A percentile compares a stretch with the other conserved stretches of the same genome.
Conservation (phyloP, 1,139 yeast genomes). For the Entelexis sorbosivorans region DNA sequence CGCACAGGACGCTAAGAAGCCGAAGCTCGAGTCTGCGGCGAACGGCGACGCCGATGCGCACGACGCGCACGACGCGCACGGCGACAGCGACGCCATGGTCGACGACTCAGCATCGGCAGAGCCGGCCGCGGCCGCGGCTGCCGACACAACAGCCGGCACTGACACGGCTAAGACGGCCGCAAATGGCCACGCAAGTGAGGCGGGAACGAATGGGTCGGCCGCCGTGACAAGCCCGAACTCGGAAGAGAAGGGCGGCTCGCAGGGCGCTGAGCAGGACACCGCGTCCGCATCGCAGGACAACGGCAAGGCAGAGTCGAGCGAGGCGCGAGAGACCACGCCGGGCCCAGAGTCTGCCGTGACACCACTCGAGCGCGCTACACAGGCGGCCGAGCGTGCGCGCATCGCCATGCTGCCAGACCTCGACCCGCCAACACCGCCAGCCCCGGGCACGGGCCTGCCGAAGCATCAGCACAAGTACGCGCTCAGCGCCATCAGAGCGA, state of each 20-base stretch:
- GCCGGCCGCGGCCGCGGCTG: background rate
- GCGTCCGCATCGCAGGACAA: background rate
- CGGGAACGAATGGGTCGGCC: background rate
- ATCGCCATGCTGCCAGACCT: constrained; percentile 24
- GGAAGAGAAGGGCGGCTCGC: background rate
- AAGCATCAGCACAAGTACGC: constrained; percentile 67
- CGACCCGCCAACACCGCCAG: constrained; percentile 26
- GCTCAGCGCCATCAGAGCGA: constrained; percentile 42
- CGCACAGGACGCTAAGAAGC: background rate
- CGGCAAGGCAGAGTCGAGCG: background rate
- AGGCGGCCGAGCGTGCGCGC: constrained; percentile 21
- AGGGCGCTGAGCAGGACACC: background rate
- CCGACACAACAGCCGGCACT: background rate
- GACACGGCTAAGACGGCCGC: background rate
- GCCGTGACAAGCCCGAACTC: background rate
- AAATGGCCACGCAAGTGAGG: background rate
- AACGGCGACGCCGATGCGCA: background rate
- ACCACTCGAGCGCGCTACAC: constrained; percentile 22
- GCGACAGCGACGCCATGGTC: background rate
- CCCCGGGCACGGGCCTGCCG: constrained; percentile 50
- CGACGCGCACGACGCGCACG: background rate
- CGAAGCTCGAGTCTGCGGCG: background rate
- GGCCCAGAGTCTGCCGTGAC: constrained; percentile 7
- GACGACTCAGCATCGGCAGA: background rate
- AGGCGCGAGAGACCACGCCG: background rate